phyloP scores from a whole-genome alignment of 192 early-diverging fungal genomes.

The Chytriomyces sp. region DNA sequence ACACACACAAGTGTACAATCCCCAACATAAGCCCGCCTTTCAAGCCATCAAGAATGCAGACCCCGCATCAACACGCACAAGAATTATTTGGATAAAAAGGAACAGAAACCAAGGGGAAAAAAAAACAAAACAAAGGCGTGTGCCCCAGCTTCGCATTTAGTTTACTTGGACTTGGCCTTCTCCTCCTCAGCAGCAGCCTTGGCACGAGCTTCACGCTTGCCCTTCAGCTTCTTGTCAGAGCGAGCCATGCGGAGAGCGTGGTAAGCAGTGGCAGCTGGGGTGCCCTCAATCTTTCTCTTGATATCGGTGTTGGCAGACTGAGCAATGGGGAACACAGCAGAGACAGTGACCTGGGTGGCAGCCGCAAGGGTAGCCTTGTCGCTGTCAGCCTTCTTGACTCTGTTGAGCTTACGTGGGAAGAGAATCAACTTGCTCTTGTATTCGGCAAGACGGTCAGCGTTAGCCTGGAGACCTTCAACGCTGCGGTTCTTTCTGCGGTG shows the following conservation, averaged over 20 bases:
- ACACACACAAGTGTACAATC: no score
- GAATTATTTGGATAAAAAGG: no score
- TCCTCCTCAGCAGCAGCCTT: constrained; percentile 85
- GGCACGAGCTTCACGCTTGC: constrained; percentile 77
- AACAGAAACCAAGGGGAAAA: no score
- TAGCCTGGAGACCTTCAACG: constrained; percentile 89
- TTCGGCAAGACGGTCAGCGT: constrained; percentile 91
- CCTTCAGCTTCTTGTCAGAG: constrained; percentile 74
- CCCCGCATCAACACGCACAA: no score
- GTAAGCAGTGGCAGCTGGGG: constrained; percentile 62
- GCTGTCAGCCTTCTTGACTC: constrained; percentile 81
- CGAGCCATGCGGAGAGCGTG: constrained; percentile 78
- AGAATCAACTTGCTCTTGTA: constrained; percentile 96
- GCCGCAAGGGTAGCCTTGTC: constrained; percentile 52
- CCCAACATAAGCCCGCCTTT: no score
- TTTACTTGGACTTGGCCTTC: constrained; percentile 73
- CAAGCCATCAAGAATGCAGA: no score
- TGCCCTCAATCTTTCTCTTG: constrained; percentile 42
- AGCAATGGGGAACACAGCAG: constrained; percentile 70
- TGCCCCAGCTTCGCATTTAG: neutral
- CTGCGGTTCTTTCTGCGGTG: constrained; percentile 95
- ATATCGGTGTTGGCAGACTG: constrained; percentile 54
- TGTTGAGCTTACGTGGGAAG: constrained; percentile 92
- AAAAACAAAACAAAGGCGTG: no score
- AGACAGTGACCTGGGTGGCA: constrained; percentile 67